Base-by-base conservation (phyloP, 768 basidiomycete genomes). In the Podaxis sp. region DNA sequence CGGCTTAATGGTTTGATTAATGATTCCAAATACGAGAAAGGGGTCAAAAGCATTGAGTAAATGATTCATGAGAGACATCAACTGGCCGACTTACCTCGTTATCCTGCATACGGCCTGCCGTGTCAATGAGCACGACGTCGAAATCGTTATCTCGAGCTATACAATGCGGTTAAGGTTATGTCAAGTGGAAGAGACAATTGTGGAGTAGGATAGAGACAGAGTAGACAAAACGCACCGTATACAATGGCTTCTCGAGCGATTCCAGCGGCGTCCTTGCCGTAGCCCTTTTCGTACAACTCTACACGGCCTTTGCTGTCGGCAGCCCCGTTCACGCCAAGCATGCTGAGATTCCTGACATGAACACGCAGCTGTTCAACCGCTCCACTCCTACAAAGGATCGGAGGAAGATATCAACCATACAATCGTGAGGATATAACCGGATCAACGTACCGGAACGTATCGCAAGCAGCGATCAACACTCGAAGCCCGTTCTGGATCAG, bases 81-180 rank as follows among this genome's bases (percentile, higher is more conserved):
- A 36, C 59, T 53, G 9, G 37, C 50, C 80, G 44, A 51, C 80
- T 35, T 67, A 91, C 91, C 84, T 98, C 97, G 71, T 98, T 99
- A 73, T 98, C 97, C 73, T 99, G 97, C 97, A 98, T 98, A 57
- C 96, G 84, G 1, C 97, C 97, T 18, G 97, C 97, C 1, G 97
- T 98, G 71, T 99, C 97, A 67, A 99, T 93, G 48, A 99, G 79
- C 5, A 99, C 96, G 23, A 98, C 95, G 67, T 99, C 97, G 71
- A 97, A 98, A 63, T 88, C 85, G 63, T 90, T 89, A 66, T 95
- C 93, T 65, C 87, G 89, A 35, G 86, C 95, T 97, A 69, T 16
- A 55, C 16, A 51, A 21, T 11, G 21, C 32, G 32, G 32, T 32
- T 32, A 57, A 57, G 13, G 40, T 52, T 13, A 32, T 46, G 62